These are phyloP conservation scores for Vanrija pseudolonga DNA, from an alignment of 1,284 basidiomycete species.

Conservation along the genomic window DNA sequence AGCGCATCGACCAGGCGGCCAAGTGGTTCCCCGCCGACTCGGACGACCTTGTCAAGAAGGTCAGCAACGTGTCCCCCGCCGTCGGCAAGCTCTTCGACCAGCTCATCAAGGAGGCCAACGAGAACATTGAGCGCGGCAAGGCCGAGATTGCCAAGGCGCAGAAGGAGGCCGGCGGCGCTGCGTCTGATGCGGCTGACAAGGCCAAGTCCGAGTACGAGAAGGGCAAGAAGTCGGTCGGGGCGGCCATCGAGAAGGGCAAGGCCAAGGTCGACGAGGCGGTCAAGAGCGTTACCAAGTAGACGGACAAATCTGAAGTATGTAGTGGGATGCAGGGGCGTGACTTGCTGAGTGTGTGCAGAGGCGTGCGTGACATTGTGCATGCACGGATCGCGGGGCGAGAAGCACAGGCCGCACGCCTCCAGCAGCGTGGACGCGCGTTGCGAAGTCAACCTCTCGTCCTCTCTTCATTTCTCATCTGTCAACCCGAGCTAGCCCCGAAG, in stretches of 20 bases:
- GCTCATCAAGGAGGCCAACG: constrained; percentile 35
- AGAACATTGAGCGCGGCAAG: constrained; percentile 8
- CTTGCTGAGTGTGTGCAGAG: too few relatives aligned
- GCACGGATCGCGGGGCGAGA: too few relatives aligned
- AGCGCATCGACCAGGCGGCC: constrained; percentile 27
- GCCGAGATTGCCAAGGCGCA: constrained; percentile 24
- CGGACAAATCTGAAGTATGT: constrained; percentile 22
- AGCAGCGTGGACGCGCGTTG: too few relatives aligned
- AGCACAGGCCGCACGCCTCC: too few relatives aligned
- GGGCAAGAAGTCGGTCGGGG: constrained; percentile 32
- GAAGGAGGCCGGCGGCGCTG: constrained; percentile 19
- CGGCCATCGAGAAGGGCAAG: constrained; percentile 36
- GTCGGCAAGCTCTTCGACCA: constrained; percentile 41
- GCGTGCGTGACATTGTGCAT: too few relatives aligned
- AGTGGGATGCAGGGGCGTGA: constrained; percentile 14
- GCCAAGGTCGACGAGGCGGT: constrained; percentile 34
- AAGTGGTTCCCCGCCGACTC: constrained; percentile 39
- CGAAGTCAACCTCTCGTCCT: too few relatives aligned
- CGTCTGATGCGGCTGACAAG: background rate
- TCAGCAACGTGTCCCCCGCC: constrained; percentile 38
- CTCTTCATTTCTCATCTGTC: too few relatives aligned
- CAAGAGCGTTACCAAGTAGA: constrained; percentile 37
- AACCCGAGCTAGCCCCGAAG: too few relatives aligned
- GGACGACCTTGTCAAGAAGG: constrained; percentile 38
- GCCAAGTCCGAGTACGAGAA: constrained; percentile 38